Evolutionary conservation across 1,284 basidiomycete genomes (phyloP).

Genomic region (Heterobasidion annosum): DNA sequence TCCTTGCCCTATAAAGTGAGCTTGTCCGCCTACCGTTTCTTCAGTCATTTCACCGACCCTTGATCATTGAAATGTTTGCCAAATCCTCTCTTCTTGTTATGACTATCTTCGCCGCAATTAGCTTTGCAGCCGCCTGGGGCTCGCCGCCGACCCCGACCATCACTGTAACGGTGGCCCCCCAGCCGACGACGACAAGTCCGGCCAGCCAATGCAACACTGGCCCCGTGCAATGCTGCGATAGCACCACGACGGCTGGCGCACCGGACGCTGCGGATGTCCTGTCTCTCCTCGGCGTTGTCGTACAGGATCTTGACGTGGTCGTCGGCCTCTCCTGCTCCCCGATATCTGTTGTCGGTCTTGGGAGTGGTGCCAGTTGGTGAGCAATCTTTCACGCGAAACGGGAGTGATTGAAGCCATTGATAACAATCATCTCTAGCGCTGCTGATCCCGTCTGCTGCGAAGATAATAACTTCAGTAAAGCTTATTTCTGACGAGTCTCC

Average conservation of each 20-base stretch:
- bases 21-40: not conserved
- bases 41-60: not conserved
- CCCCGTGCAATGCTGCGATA: slow-evolving; percentile 21
- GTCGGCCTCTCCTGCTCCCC: slow-evolving; percentile 18
- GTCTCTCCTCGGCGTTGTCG: slow-evolving; percentile 13
- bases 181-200: not conserved
- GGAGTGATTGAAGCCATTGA: not conserved
- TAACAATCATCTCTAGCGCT: not conserved
- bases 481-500: not conserved
- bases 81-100: not conserved
- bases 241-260: not conserved
- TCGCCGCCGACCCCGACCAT: not conserved
- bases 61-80: not conserved
- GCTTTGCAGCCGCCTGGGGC: not conserved
- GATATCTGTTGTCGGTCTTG: slow-evolving; percentile 12
- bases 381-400: not conserved
- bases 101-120: not conserved
- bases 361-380: slow-evolving; percentile 10
- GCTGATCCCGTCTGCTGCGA: slow-evolving; percentile 19
- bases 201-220: slow-evolving; percentile 18
- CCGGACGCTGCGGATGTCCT: slow-evolving; percentile 8
- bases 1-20: not conserved
- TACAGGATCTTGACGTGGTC: slow-evolving; percentile 11
- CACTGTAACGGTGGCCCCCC: not conserved
- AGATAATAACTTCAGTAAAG: slow-evolving; percentile 17